phyloP scores from a whole-genome alignment of 495 filamentous ascomycete genomes.

The Astrocystis sublimbata region DNA sequence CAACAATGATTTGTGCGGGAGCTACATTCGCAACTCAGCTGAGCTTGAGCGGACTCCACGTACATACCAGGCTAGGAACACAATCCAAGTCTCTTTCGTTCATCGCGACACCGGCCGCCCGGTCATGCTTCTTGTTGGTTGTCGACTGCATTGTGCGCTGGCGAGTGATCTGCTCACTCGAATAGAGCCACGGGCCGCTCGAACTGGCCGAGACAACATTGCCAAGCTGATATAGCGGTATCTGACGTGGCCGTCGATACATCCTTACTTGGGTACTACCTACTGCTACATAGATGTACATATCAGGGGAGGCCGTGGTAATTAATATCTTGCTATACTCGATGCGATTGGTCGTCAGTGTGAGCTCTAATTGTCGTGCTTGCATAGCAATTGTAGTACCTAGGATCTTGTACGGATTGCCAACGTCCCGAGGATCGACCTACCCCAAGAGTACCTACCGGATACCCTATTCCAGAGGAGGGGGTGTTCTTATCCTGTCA shows the following conservation, averaged over 20 bases:
- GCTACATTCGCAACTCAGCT: too few relatives aligned
- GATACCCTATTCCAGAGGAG: neutral
- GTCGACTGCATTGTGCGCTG: constrained; percentile 11
- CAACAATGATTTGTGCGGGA: too few relatives aligned
- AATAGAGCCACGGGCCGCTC: neutral
- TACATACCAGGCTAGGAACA: neutral
- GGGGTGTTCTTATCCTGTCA: too few relatives aligned
- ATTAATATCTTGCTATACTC: neutral
- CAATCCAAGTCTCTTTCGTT: neutral
- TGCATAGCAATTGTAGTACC: neutral
- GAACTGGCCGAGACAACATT: neutral
- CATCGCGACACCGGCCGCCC: constrained; percentile 8
- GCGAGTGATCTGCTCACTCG: constrained; percentile 1
- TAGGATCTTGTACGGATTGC: neutral
- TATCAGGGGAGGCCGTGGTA: neutral
- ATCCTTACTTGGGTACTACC: too few relatives aligned
- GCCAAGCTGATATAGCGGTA: constrained; percentile 6
- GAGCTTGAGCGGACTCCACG: neutral
- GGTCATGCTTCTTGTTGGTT: constrained; percentile 2
- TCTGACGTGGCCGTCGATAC: constrained; percentile 14
- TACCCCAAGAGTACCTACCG: neutral
- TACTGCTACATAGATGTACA: neutral
- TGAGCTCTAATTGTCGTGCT: neutral
- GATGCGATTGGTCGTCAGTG: neutral
- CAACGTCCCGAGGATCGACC: neutral